A percentile compares a stretch with the other conserved stretches of the same genome.
These are phyloP conservation scores for Penicillium sp. DNA, from an alignment of 2,329 filamentous ascomycete genomes.

Conservation along the genomic window DNA sequence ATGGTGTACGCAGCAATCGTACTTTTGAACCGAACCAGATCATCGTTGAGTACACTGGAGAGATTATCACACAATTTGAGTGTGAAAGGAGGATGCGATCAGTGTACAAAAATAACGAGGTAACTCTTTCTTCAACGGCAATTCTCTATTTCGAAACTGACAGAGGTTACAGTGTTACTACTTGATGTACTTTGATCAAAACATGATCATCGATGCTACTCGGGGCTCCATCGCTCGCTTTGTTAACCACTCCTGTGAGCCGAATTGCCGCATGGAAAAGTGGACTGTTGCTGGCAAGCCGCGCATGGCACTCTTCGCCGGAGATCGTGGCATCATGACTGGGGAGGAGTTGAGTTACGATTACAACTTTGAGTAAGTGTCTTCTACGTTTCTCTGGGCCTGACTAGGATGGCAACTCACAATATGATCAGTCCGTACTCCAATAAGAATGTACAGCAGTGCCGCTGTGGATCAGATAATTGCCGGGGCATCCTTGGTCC, in stretches of 20 bases:
- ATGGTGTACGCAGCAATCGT: slow-evolving; percentile 87
- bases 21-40: slow-evolving; percentile 88
- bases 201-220: slow-evolving; percentile 97
- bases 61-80: slow-evolving; percentile 94
- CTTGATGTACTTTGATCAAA: slow-evolving; percentile 97
- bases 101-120: slow-evolving; percentile 90
- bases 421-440: slow-evolving; percentile 52
- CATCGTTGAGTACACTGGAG: slow-evolving; percentile 97
- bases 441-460: slow-evolving; percentile 63
- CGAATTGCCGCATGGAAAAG: slow-evolving; percentile 97
- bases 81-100: slow-evolving; percentile 93
- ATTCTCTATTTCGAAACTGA: slow-evolving; percentile 12
- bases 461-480: slow-evolving; percentile 61
- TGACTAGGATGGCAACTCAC: slow-evolving; percentile 13
- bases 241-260: slow-evolving; percentile 95
- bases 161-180: slow-evolving; percentile 75
- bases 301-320: slow-evolving; percentile 94
- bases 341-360: slow-evolving; percentile 97
- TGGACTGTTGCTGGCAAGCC: slow-evolving; percentile 94
- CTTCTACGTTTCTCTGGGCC: not conserved
- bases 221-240: slow-evolving; percentile 95
- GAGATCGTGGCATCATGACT: slow-evolving; percentile 84
- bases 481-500: slow-evolving; percentile 65
- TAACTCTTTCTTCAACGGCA: slow-evolving; percentile 46
- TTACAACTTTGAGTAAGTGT: slow-evolving; percentile 68